A percentile compares a stretch with the other conserved stretches of the same genome.
These are phyloP conservation scores for Thraustochytrium sp. DNA, from an alignment of 352 stramenopile species.

Conservation along the genomic window DNA sequence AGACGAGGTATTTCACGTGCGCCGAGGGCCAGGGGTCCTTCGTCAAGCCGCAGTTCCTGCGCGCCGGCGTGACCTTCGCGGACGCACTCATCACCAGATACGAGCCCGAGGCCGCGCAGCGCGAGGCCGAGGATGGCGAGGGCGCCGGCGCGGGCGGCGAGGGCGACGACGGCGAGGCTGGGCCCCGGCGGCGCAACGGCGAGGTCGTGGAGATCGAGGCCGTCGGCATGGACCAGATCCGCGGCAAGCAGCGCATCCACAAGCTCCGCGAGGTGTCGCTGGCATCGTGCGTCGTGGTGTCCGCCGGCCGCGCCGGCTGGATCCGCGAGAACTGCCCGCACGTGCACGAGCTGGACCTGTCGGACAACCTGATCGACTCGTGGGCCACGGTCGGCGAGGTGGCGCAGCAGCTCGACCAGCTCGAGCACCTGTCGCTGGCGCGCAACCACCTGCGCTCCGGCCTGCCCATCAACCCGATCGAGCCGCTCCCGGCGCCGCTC, in stretches of 20 bases:
- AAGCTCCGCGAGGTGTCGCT: conserved; percentile 67
- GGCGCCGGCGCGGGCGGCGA: conserved; percentile 53
- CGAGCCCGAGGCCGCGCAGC: conserved; percentile 47
- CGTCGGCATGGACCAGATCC: conserved; percentile 63
- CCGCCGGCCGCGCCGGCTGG: conserved; percentile 43
- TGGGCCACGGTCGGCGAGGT: conserved; percentile 60
- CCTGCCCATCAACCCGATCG: conserved; percentile 16
- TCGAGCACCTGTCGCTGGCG: conserved; percentile 56
- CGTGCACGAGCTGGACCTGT: conserved; percentile 66
- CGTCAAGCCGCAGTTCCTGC: conserved; percentile 60
- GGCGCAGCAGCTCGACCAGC: conserved; percentile 56
- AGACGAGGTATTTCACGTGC: conserved; percentile 61
- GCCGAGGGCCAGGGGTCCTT: conserved; percentile 69
- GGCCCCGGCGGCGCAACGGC: conserved; percentile 62
- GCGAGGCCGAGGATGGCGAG: too few species aligned
- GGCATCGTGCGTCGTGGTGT: conserved; percentile 29
- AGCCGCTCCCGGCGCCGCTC: background rate
- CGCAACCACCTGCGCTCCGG: background rate
- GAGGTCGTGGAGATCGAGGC: conserved; percentile 68
- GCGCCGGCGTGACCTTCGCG: conserved; percentile 46
- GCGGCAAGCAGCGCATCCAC: conserved; percentile 45
- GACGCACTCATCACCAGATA: conserved; percentile 65
- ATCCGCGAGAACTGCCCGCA: conserved; percentile 52
- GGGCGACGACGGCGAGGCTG: conserved; percentile 48
- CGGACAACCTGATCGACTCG: conserved; percentile 62